These are phyloP conservation scores for Aschersonia sp. DNA, from an alignment of 2,329 filamentous ascomycete species.

Conservation along the genomic window DNA sequence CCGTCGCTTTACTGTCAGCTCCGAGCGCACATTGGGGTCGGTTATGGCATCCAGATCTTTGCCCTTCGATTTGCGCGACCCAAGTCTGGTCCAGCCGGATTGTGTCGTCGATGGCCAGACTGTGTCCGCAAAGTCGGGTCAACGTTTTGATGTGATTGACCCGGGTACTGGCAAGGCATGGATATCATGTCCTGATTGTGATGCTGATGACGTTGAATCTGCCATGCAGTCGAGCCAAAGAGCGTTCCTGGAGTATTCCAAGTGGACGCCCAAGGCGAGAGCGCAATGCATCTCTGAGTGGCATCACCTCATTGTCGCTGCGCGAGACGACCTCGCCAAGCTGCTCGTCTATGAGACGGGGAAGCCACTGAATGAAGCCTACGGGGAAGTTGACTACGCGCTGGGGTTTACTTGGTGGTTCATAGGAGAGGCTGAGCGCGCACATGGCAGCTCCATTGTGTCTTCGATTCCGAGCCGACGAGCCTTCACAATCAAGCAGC, in stretches of 20 bases:
- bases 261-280: slow-evolving; percentile 19
- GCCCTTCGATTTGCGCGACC: slow-evolving; percentile 29
- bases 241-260: slow-evolving; percentile 23
- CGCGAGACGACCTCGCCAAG: slow-evolving; percentile 22
- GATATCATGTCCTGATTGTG: slow-evolving; percentile 33
- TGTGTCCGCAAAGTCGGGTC: slow-evolving; percentile 27
- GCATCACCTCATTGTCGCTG: slow-evolving; percentile 19
- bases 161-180: slow-evolving; percentile 35
- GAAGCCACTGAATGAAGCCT: slow-evolving; percentile 38
- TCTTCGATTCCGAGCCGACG: slow-evolving; percentile 47
- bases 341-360: slow-evolving; percentile 35
- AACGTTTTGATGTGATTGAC: slow-evolving; percentile 36
- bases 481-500: slow-evolving; percentile 52
- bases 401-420: slow-evolving; percentile 42
- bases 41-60: slow-evolving; percentile 7
- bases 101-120: slow-evolving; percentile 34
- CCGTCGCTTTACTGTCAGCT: not conserved
- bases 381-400: slow-evolving; percentile 41
- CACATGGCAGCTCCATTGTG: slow-evolving; percentile 43
- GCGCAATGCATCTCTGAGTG: slow-evolving; percentile 20
- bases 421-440: slow-evolving; percentile 30
- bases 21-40: not conserved
- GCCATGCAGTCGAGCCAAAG: slow-evolving; percentile 20
- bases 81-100: slow-evolving; percentile 30
- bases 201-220: slow-evolving; percentile 21